Conservation (phyloP, 208 protist genomes). For the Blastocrithidia nonstop region DNA sequence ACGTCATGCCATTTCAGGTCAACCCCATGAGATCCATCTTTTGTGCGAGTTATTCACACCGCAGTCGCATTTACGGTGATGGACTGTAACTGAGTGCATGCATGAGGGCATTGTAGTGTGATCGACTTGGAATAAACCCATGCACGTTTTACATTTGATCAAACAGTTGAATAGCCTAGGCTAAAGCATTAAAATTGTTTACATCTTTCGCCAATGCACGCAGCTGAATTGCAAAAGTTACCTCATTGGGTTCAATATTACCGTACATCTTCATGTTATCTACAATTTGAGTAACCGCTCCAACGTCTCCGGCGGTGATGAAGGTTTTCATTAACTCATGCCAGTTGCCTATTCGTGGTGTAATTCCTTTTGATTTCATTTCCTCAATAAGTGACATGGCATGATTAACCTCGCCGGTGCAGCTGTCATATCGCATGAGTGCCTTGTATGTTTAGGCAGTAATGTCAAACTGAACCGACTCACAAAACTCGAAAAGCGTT, state of each 20-base stretch:
- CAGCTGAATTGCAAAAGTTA: conserved; percentile 70
- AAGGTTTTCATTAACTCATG: conserved; percentile 82
- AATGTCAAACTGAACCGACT: conserved; percentile 44
- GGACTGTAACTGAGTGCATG: conserved; percentile 60
- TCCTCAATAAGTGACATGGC: conserved; percentile 73
- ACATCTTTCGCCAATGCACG: conserved; percentile 57
- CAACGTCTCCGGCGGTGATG: conserved; percentile 67
- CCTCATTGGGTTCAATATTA: conserved; percentile 85
- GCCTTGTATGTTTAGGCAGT: conserved; percentile 72
- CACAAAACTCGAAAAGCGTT: conserved; percentile 61
- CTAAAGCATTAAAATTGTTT: conserved; percentile 54
- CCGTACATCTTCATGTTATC: conserved; percentile 88
- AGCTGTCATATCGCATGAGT: conserved; percentile 55
- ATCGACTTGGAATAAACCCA: conserved; percentile 70
- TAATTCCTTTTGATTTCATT: conserved; percentile 77
- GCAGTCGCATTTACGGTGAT: conserved; percentile 62
- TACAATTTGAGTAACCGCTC: conserved; percentile 65
- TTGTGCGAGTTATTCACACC: conserved; percentile 69
- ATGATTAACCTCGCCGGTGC: conserved; percentile 40
- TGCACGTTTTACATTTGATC: conserved; percentile 87
- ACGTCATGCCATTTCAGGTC: conserved; percentile 68
- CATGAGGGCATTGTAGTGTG: conserved; percentile 79
- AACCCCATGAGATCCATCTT: conserved; percentile 88
- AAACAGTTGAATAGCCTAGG: conserved; percentile 76
- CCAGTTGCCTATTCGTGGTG: conserved; percentile 83